Conservation (phyloP, 495 filamentous ascomycete genomes). For the Neurospora intermedia region DNA sequence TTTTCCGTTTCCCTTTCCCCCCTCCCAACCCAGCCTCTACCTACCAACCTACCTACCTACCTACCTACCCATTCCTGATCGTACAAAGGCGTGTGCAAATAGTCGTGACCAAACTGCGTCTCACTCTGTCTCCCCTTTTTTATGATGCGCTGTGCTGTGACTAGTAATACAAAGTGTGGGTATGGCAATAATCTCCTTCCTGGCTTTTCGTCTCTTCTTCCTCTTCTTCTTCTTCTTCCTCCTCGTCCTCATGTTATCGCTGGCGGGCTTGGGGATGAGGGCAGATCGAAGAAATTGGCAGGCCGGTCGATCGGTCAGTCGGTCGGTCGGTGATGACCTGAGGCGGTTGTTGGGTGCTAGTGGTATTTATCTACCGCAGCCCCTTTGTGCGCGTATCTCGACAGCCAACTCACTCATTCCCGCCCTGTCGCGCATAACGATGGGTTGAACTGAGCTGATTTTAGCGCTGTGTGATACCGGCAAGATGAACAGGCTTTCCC, state of each 20-base stretch:
- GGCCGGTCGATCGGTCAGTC: not conserved
- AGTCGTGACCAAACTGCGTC: not conserved
- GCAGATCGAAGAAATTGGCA: not conserved
- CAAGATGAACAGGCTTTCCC: not conserved
- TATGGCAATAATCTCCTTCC: not conserved
- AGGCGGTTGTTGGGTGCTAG: not conserved
- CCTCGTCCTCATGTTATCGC: not conserved
- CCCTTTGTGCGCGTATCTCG: not conserved
- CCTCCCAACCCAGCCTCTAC: not conserved
- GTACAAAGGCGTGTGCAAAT: not conserved
- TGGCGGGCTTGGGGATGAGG: not conserved
- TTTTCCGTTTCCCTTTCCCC: not conserved
- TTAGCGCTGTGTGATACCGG: not conserved
- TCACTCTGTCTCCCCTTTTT: not conserved
- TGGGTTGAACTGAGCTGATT: not conserved
- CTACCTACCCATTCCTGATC: not conserved
- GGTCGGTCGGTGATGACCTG: not conserved
- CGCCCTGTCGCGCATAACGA: not conserved
- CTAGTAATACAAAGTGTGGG: constrained; percentile 1
- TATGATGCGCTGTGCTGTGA: not conserved
- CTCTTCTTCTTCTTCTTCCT: not conserved
- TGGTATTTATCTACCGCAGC: not conserved
- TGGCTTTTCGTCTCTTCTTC: not conserved
- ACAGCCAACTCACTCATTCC: not conserved
- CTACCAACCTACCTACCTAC: no score